Evolutionary conservation across 176 grass and related monocot genomes (phyloP).

Genomic region (Oryza brachyantha): DNA sequence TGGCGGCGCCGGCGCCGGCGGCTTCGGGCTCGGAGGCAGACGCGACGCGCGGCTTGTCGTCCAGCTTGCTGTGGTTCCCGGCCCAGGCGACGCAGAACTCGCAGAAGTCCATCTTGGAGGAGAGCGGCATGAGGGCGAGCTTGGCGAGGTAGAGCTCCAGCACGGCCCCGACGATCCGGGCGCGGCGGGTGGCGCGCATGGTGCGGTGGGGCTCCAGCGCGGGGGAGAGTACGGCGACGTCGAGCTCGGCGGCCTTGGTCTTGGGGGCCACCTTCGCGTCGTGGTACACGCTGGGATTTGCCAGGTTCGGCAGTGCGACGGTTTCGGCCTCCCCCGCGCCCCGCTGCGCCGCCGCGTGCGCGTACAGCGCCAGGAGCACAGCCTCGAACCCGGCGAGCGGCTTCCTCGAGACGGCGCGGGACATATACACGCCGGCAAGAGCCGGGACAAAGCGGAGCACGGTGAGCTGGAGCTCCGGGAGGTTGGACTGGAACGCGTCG

Average conservation of each 20-base stretch:
- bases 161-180: slow-evolving; percentile 61
- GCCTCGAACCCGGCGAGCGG: slow-evolving; percentile 81
- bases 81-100: slow-evolving; percentile 70
- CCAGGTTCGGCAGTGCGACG: slow-evolving; percentile 50
- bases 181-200: slow-evolving; percentile 58
- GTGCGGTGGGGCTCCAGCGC: slow-evolving; percentile 62
- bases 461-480: slow-evolving; percentile 60
- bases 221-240: slow-evolving; percentile 50
- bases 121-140: slow-evolving; percentile 61
- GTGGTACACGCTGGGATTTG: slow-evolving; percentile 63
- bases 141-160: slow-evolving; percentile 75
- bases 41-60: neutral
- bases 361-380: slow-evolving; percentile 72
- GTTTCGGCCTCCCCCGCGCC: slow-evolving; percentile 43
- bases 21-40: neutral
- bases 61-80: slow-evolving; percentile 16
- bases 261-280: slow-evolving; percentile 42
- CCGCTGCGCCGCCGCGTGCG: slow-evolving; percentile 47
- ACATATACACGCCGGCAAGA: slow-evolving; percentile 68
- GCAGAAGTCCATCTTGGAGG: slow-evolving; percentile 74
- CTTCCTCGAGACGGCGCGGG: slow-evolving; percentile 46
- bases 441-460: slow-evolving; percentile 64
- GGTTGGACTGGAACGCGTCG: slow-evolving; percentile 60
- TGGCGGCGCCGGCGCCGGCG: neutral
- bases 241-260: slow-evolving; percentile 31